phyloP scores from a whole-genome alignment of 2,329 filamentous ascomycete species.

The Scedosporium dehoogii region DNA sequence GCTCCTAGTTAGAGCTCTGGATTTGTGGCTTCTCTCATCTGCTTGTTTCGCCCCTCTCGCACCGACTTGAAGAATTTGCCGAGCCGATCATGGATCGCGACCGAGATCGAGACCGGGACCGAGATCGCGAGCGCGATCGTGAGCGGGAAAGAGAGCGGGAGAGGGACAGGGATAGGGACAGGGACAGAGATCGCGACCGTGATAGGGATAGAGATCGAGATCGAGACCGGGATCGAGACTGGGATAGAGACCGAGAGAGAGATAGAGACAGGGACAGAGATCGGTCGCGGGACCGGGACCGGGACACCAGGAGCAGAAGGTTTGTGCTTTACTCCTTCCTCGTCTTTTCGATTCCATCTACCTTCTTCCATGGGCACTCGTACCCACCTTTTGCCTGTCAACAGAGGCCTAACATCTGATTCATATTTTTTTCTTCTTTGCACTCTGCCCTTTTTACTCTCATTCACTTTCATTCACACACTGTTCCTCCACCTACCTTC shows the following conservation, averaged over 20 bases:
- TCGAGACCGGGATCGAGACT: slow-evolving; percentile 2
- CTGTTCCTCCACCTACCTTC: not conserved
- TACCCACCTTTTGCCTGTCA: not conserved
- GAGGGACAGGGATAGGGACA: slow-evolving; percentile 15
- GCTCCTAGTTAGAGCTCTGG: too few relatives aligned
- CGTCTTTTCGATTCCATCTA: not conserved
- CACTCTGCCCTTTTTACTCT: not conserved
- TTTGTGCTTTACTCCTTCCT: not conserved
- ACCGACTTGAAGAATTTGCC: not conserved
- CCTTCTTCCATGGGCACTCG: not conserved
- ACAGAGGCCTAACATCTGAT: not conserved
- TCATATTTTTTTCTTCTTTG: not conserved
- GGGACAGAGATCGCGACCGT: slow-evolving; percentile 15
- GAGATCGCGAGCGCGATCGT: slow-evolving; percentile 17
- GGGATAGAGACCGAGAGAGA: slow-evolving; percentile 2
- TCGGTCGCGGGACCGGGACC: not conserved
- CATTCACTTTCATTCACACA: not conserved
- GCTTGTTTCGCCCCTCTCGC: not conserved
- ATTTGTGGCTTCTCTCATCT: not conserved
- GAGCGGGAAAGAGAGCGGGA: slow-evolving; percentile 10
- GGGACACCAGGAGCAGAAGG: slow-evolving; percentile 5
- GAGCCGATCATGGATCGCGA: slow-evolving; percentile 3
- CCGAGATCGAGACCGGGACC: slow-evolving; percentile 14
- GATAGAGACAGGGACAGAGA: slow-evolving; percentile 5
- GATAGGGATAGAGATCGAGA: slow-evolving; percentile 3